These are phyloP conservation scores for Mortierella alpina DNA, from an alignment of 192 early-diverging fungal genomes.

Conservation along the genomic window DNA sequence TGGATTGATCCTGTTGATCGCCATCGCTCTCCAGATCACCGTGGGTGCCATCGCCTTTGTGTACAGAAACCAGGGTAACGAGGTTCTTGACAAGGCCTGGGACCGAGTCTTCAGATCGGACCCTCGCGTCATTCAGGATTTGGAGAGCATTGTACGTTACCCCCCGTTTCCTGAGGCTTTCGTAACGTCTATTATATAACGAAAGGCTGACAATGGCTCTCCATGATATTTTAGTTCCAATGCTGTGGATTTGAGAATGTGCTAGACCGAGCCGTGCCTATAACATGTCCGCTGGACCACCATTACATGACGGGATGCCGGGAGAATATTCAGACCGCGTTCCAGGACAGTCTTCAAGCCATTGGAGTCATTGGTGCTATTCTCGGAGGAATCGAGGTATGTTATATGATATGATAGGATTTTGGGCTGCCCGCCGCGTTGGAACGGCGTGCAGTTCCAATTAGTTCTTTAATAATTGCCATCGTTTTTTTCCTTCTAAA, in stretches of 20 bases:
- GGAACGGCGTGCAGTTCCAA: background rate
- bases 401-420: background rate
- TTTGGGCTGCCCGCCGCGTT: background rate
- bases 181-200: background rate
- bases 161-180: background rate
- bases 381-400: conserved; percentile 54
- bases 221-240: conserved; percentile 34
- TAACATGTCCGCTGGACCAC: conserved; percentile 37
- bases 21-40: conserved; percentile 48
- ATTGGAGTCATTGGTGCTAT: conserved; percentile 54
- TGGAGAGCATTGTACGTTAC: conserved; percentile 49
- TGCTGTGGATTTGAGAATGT: conserved; percentile 55
- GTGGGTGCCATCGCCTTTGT: conserved; percentile 47
- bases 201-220: background rate
- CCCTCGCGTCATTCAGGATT: conserved; percentile 44
- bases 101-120: conserved; percentile 42
- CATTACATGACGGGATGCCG: conserved; percentile 43
- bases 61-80: conserved; percentile 41
- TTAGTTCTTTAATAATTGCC: background rate
- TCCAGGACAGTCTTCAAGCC: conserved; percentile 51
- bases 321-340: conserved; percentile 49
- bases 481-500: too few relatives aligned
- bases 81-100: conserved; percentile 51
- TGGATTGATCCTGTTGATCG: conserved; percentile 31
- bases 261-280: conserved; percentile 43